These are phyloP conservation scores for Crithidia fasciculata DNA, from an alignment of 208 protist species.

Conservation along the genomic window DNA sequence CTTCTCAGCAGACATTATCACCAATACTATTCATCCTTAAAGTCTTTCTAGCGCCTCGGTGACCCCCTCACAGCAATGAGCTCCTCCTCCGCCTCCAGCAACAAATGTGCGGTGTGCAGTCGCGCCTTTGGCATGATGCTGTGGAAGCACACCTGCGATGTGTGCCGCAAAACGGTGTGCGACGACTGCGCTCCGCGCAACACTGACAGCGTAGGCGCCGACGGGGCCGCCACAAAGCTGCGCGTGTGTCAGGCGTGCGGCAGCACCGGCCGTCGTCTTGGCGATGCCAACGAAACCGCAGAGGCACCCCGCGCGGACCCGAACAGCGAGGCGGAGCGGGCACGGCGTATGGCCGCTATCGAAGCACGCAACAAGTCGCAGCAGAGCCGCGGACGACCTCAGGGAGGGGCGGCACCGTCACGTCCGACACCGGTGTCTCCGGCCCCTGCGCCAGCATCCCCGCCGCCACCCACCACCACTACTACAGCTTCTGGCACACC, in stretches of 20 bases:
- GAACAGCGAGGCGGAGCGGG: conserved; percentile 47
- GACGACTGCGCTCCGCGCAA: conserved; percentile 62
- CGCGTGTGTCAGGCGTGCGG: conserved; percentile 31
- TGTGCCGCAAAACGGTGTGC: conserved; percentile 62
- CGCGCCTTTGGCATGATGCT: conserved; percentile 51
- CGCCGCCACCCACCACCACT: neutral
- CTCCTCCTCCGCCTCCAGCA: neutral
- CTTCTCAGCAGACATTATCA: no score
- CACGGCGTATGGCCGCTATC: conserved; percentile 37
- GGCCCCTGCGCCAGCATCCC: neutral
- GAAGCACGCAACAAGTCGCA: conserved; percentile 50
- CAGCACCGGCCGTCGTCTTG: conserved; percentile 17
- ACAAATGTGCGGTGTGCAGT: conserved; percentile 54
- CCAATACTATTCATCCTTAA: neutral
- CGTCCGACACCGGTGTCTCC: neutral
- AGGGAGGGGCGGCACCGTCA: neutral
- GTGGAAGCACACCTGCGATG: conserved; percentile 57
- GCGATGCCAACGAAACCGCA: neutral
- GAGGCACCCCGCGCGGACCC: conserved; percentile 19
- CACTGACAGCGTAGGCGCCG: conserved; percentile 11
- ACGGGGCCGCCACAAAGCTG: conserved; percentile 19
- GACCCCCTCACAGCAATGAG: neutral
- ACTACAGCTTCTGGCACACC: neutral
- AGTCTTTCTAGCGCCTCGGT: neutral
- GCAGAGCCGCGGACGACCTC: conserved; percentile 28